phyloP scores from a whole-genome alignment of 176 grass and related monocot species.

The Oryza officinalis region DNA sequence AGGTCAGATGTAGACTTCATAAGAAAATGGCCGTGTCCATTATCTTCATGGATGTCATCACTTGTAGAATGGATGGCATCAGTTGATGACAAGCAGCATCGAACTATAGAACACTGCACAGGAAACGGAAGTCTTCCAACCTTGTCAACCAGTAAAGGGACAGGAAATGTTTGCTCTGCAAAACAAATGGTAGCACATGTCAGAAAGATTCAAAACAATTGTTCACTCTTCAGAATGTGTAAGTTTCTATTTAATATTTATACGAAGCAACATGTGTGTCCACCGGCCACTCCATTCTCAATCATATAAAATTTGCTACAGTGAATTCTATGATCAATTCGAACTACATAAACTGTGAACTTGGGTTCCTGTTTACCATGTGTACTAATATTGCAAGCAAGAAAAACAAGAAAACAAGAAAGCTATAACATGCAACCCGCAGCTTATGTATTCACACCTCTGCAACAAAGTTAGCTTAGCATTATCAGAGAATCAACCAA shows the following conservation, averaged over 20 bases:
- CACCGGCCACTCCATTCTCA: not conserved
- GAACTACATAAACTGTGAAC: not conserved
- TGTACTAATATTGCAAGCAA: not conserved
- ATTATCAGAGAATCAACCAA: not conserved
- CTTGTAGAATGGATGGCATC: not conserved
- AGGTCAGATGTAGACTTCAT: slow-evolving; percentile 58
- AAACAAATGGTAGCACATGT: not conserved
- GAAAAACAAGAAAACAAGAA: not conserved
- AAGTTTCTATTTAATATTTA: not conserved
- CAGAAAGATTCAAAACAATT: not conserved
- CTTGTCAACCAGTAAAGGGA: slow-evolving; percentile 2
- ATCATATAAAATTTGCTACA: not conserved
- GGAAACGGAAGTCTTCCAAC: slow-evolving; percentile 22
- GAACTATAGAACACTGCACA: slow-evolving; percentile 4
- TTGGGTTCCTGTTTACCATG: not conserved
- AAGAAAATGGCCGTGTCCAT: slow-evolving; percentile 35
- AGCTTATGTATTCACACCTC: too few relatives aligned
- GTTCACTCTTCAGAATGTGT: not conserved
- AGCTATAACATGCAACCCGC: not conserved
- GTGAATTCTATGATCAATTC: not conserved
- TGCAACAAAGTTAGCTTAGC: not conserved
- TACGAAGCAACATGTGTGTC: not conserved
- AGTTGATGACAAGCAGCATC: slow-evolving; percentile 12
- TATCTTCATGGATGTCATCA: slow-evolving; percentile 21
- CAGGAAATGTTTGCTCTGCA: slow-evolving; percentile 29